Evolutionary conservation across 2,329 filamentous ascomycete species (phyloP).

Genomic region (Penicillium sp.): DNA sequence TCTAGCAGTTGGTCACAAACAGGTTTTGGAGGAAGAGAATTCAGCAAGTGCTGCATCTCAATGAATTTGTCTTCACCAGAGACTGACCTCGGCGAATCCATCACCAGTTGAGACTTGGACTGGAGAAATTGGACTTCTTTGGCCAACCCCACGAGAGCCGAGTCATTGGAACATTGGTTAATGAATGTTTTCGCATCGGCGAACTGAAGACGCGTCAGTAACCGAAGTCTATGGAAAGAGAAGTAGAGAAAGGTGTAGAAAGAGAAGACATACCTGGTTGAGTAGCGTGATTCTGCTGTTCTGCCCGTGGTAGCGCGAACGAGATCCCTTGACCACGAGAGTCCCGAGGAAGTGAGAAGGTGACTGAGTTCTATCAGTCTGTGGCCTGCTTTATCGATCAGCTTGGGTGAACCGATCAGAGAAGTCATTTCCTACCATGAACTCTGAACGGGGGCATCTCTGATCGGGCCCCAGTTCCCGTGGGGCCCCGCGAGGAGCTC

Average conservation of each 20-base stretch:
- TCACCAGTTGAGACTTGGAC: slow-evolving; percentile 12
- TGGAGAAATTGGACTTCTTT: slow-evolving; percentile 27
- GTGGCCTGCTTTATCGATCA: slow-evolving; percentile 5
- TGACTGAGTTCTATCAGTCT: neutral
- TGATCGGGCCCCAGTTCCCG: neutral
- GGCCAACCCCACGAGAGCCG: slow-evolving; percentile 17
- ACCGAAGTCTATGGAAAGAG: neutral
- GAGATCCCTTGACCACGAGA: slow-evolving; percentile 21
- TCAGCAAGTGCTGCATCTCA: slow-evolving; percentile 13
- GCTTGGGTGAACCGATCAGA: neutral
- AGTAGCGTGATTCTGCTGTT: slow-evolving; percentile 20
- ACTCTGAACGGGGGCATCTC: neutral
- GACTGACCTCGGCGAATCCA: slow-evolving; percentile 16
- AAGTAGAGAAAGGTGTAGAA: no score
- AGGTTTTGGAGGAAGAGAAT: slow-evolving; percentile 12
- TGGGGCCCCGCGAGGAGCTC: slow-evolving; percentile 9
- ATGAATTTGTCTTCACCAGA: slow-evolving; percentile 12
- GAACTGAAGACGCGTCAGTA: slow-evolving; percentile 10
- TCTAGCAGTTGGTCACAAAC: slow-evolving; percentile 19
- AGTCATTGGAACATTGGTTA: slow-evolving; percentile 16
- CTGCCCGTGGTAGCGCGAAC: slow-evolving; percentile 24
- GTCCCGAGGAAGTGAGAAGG: slow-evolving; percentile 14
- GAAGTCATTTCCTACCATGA: slow-evolving; percentile 5
- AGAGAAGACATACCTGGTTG: slow-evolving; percentile 11
- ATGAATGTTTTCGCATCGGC: slow-evolving; percentile 23